A percentile compares a stretch with the other conserved stretches of the same genome.
Conservation (phyloP, 2,329 filamentous ascomycete species). For the Chrysoporthe austroafricana region DNA sequence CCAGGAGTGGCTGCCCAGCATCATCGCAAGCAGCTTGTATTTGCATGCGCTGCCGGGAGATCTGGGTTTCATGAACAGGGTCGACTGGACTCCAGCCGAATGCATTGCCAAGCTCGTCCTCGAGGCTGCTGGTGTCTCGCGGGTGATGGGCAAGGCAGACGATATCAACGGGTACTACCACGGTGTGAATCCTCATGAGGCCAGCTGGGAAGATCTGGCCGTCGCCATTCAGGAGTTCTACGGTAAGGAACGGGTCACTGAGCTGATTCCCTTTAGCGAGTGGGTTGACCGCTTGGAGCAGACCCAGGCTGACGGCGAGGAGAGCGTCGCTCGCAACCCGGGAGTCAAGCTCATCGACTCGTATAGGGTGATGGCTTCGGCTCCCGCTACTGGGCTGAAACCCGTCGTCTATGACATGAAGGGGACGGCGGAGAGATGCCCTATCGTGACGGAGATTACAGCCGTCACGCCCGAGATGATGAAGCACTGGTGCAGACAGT, state of each 20-base stretch:
- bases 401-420: slow-evolving; percentile 44
- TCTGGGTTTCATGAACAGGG: slow-evolving; percentile 45
- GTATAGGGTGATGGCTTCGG: slow-evolving; percentile 41
- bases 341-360: slow-evolving; percentile 55
- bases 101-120: slow-evolving; percentile 47
- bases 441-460: slow-evolving; percentile 42
- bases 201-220: slow-evolving; percentile 45
- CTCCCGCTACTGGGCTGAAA: neutral
- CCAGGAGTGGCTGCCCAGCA: slow-evolving; percentile 57
- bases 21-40: slow-evolving; percentile 50
- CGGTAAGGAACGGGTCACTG: slow-evolving; percentile 38
- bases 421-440: slow-evolving; percentile 43
- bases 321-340: slow-evolving; percentile 45
- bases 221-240: slow-evolving; percentile 44
- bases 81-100: slow-evolving; percentile 59
- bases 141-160: slow-evolving; percentile 29
- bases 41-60: slow-evolving; percentile 48
- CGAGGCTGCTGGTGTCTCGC: slow-evolving; percentile 41
- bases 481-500: slow-evolving; percentile 50
- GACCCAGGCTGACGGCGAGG: slow-evolving; percentile 40
- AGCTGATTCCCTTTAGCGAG: slow-evolving; percentile 44
- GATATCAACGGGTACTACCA: slow-evolving; percentile 48
- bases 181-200: slow-evolving; percentile 48
- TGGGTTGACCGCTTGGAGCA: slow-evolving; percentile 49
- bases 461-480: slow-evolving; percentile 47